Evolutionary conservation across 2,329 filamentous ascomycete genomes (phyloP), one percentile per base, ranked within the genome.

Genomic region (Calonectria hawksworthii): DNA sequence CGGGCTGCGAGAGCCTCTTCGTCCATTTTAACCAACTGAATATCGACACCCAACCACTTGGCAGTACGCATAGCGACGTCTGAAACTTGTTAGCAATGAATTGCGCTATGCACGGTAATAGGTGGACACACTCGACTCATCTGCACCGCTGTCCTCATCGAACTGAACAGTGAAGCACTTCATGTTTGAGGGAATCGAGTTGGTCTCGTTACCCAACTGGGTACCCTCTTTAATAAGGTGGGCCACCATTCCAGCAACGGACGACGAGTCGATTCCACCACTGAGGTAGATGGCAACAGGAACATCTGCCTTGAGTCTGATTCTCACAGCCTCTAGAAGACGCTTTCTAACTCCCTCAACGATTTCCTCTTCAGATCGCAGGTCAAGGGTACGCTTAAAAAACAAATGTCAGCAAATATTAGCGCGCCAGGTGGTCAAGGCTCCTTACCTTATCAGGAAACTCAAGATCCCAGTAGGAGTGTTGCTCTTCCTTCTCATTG

Each of bases 201-300:
- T 61, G 7, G 34, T 28, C 34, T 61, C 56, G 14, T 38, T 61
- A 41, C 56, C 56, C 34, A 61, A n/a, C 14, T 61, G n/a, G 8
- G 56, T 61, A 2, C 56, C 56, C 56, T 61, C 13, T 26, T 61
- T 61, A 8, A 61, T 61, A 13, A 61, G 56, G 18, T 61, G 56
- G 9, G 56, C 11, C 13, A 61, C 56, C 56, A 61, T 61, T 61
- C 56, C 90, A 10, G 90, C 90, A 28, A 92, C 82, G 2, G 87
- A 85, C 0, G 90, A 92, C 0, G 89, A 91, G 79, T 92, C 90
- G 64, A 92, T 87, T 1, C 91, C 91, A 6, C 91, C 90, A 28
- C 86, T 89, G 0, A 92, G 83, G 72, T 90, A 92, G 67, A 92
- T 83, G 2, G 89, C 91, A 4, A 92, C 84, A 0, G 89, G 89